Conservation (phyloP, 139 green algal genomes). For the Tetradesmus obliquus region DNA sequence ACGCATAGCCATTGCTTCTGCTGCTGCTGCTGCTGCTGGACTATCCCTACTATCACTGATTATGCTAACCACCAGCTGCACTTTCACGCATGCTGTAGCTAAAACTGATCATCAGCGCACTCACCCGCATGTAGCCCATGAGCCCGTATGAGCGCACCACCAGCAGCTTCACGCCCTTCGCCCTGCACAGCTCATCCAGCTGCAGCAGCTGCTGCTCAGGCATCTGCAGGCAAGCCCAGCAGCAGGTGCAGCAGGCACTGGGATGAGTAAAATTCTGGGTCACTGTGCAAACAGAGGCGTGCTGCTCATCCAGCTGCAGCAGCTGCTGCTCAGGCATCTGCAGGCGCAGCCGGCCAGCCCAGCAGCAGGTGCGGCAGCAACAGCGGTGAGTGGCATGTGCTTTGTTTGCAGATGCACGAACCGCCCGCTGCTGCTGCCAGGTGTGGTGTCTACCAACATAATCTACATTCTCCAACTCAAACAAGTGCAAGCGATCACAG, state of each 20-base stretch:
- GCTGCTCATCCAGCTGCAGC: constrained; percentile 72
- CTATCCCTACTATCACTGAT: background rate
- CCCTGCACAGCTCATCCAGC: constrained; percentile 82
- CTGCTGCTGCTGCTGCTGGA: background rate
- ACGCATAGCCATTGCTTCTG: background rate
- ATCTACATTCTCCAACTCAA: no score
- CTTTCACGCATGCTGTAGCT: background rate
- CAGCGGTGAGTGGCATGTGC: no score
- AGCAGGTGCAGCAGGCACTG: background rate
- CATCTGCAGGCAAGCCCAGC: constrained; percentile 68
- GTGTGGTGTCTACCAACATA: no score
- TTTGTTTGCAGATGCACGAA: no score
- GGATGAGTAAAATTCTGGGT: no score
- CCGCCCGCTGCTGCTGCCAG: no score
- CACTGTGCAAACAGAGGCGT: background rate
- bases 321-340: constrained; percentile 79
- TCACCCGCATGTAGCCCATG: constrained; percentile 82
- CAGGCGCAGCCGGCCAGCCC: background rate
- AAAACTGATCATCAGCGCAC: background rate
- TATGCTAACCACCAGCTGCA: background rate
- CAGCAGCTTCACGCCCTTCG: constrained; percentile 74
- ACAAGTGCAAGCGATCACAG: no score
- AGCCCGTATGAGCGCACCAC: constrained; percentile 88
- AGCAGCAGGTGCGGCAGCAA: background rate
- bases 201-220: constrained; percentile 65